These are phyloP conservation scores for Paulownia fortunei DNA, from an alignment of 257 asterid genomes.

Conservation along the genomic window DNA sequence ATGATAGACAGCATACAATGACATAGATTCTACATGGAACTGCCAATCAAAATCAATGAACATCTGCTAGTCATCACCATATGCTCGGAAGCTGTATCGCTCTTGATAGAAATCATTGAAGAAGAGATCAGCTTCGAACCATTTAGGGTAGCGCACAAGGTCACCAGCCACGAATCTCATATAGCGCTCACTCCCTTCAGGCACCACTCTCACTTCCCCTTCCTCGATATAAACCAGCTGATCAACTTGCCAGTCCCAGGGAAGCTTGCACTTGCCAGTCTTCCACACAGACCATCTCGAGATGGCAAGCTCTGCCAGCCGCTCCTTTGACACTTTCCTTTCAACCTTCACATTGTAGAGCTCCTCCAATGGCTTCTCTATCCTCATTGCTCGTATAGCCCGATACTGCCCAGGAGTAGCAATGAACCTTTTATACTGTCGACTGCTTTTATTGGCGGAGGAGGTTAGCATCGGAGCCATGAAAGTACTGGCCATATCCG, in stretches of 20 bases:
- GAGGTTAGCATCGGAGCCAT: slow-evolving; percentile 47
- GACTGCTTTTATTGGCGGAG: slow-evolving; percentile 28
- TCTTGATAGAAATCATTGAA: slow-evolving; percentile 92
- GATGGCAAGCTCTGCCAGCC: slow-evolving; percentile 72
- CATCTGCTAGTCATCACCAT: slow-evolving; percentile 69
- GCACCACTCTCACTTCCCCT: slow-evolving; percentile 96
- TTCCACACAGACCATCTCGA: slow-evolving; percentile 90
- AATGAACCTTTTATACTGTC: slow-evolving; percentile 12
- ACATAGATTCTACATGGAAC: not conserved
- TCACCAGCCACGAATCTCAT: slow-evolving; percentile 92
- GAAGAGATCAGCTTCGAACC: slow-evolving; percentile 96
- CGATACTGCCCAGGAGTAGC: slow-evolving; percentile 27
- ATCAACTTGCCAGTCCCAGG: slow-evolving; percentile 99
- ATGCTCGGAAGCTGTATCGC: slow-evolving; percentile 82
- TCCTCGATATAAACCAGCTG: slow-evolving; percentile 94
- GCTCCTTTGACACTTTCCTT: slow-evolving; percentile 61
- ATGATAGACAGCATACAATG: not conserved
- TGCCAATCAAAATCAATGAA: slow-evolving; percentile 4
- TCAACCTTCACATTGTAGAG: slow-evolving; percentile 88
- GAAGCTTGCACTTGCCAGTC: slow-evolving; percentile 87
- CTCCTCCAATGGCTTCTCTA: slow-evolving; percentile 88
- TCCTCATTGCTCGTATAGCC: slow-evolving; percentile 53
- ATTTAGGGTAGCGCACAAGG: slow-evolving; percentile 89
- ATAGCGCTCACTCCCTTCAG: slow-evolving; percentile 79
- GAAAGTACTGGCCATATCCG: slow-evolving; percentile 57